A percentile compares a stretch with the other conserved stretches of the same genome.
phyloP scores from a whole-genome alignment of 345 rosid genomes.

The Raphanus raphanistrum region DNA sequence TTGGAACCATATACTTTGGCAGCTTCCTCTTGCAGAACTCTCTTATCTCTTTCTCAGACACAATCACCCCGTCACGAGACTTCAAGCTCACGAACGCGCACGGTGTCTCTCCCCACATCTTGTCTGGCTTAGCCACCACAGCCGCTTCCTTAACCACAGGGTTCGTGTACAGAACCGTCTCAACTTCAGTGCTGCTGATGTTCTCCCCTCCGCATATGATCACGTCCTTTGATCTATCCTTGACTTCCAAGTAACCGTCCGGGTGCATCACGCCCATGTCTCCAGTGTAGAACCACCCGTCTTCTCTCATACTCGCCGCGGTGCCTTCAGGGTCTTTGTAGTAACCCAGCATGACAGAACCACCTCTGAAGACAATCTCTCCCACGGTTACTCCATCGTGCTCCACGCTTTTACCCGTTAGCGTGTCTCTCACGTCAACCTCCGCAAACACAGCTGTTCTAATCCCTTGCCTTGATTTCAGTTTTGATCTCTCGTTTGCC shows the following conservation, averaged over 20 bases:
- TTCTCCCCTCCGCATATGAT: constrained; percentile 71
- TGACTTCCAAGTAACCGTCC: constrained; percentile 60
- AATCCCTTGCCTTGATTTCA: constrained; percentile 63
- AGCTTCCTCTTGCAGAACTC: constrained; percentile 51
- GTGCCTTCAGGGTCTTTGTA: constrained; percentile 54
- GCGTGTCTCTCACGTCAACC: constrained; percentile 46
- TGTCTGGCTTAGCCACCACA: constrained; percentile 59
- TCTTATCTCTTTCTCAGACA: constrained; percentile 48
- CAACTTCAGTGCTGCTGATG: constrained; percentile 53
- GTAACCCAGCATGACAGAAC: constrained; percentile 60
- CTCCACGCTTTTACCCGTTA: constrained; percentile 47
- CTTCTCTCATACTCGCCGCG: constrained; percentile 41
- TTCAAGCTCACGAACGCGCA: constrained; percentile 71
- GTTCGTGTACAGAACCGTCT: constrained; percentile 57
- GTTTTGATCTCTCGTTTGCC: constrained; percentile 38
- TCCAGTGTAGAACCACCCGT: constrained; percentile 64
- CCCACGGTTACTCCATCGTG: constrained; percentile 54
- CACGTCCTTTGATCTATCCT: constrained; percentile 66
- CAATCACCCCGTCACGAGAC: not conserved
- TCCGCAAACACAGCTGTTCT: constrained; percentile 41
- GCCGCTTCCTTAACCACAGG: constrained; percentile 64
- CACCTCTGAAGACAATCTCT: constrained; percentile 55
- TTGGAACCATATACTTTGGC: constrained; percentile 64
- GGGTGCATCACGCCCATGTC: constrained; percentile 60
- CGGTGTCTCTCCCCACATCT: constrained; percentile 69